Base-by-base conservation (phyloP, 192 early-diverging fungal genomes). In the Linnemannia zychae region DNA sequence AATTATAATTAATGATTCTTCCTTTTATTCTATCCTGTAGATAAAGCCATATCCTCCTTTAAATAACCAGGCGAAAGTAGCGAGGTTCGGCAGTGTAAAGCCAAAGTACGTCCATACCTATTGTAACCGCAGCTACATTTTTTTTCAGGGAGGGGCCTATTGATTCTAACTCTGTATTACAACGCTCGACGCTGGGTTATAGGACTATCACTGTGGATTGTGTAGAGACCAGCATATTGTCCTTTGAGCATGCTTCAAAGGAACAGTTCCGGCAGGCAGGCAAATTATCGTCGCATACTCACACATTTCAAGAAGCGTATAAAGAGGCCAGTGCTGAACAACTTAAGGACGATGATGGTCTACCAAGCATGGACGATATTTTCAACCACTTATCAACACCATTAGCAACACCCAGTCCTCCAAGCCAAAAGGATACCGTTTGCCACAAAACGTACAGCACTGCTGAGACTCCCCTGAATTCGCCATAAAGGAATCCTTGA, bases 271-370 rank as follows among this genome's bases (percentile, higher is more conserved):
- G 33, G 0, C 28, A 71, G 1, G 13, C 28, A 36, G 68, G 67
- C 1, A 63, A 9, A 28, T 36, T 66, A 20, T 50, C 77, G 2
- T 34, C 60, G 24, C 38, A 22, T 22, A 28, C 72, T 16, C n/a
- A 44, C 15, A 31, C 53, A 20, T 76, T 85, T 31, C 57, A 72
- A 34, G 38, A 17, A 6, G 83, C 83, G 18, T 76, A 72, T 13
- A 33, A 37, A 28, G 65, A 72, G n/a, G 83, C 83, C 28, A 76
- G 7, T 22, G 52, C 79, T 22, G 83, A 77, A 5, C 77, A 85
- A 53, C 28, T 79, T 17, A 63, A 76, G 49, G 83, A 85, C 18
- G 83, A 85, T 44, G 83, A 85, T 38, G 83, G 47, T n/a, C 65
- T 85, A 4, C 83, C 83, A 1, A 76, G 75, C 22, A 46, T 72